Percentiles rank a stretch among this genome's conserved stretches.
Evolutionary conservation across 2,329 filamentous ascomycete genomes (phyloP).

Genomic region (Fusarium dlaminii): DNA sequence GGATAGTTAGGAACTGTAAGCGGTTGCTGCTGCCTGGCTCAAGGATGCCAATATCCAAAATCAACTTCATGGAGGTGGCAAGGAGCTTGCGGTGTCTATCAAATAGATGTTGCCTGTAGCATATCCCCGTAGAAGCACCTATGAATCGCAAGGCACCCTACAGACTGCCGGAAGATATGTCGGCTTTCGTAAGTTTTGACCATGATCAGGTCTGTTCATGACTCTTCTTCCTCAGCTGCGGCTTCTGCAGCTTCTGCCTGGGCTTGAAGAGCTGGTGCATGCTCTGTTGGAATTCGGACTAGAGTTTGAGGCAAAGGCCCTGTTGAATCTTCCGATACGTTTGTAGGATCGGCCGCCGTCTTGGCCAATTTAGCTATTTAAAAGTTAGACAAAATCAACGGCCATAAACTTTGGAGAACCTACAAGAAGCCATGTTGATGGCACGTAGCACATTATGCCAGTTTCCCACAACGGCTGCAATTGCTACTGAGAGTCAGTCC

Average conservation of each 20-base stretch:
- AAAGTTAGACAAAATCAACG: background rate
- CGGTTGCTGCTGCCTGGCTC: background rate
- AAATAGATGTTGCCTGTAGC: background rate
- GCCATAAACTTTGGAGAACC: conserved; percentile 43
- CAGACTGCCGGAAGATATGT: background rate
- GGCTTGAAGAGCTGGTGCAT: conserved; percentile 71
- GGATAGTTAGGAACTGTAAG: background rate
- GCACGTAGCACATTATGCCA: conserved; percentile 88
- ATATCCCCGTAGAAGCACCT: background rate
- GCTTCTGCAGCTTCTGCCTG: conserved; percentile 64
- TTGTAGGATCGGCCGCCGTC: conserved; percentile 55
- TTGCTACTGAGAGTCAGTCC: conserved; percentile 62
- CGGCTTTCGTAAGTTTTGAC: background rate
- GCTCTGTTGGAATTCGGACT: conserved; percentile 85
- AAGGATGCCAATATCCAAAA: background rate
- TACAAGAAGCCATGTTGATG: conserved; percentile 88
- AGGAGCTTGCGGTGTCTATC: background rate
- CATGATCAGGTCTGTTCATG: conserved; percentile 10
- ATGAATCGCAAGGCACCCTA: background rate
- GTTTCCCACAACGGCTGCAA: conserved; percentile 84
- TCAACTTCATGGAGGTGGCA: background rate
- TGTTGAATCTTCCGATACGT: conserved; percentile 53
- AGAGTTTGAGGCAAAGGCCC: conserved; percentile 79
- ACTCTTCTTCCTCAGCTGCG: conserved; percentile 52
- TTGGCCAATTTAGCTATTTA: conserved; percentile 73